Conservation (phyloP, 768 basidiomycete species). For the Russula vinacea region DNA sequence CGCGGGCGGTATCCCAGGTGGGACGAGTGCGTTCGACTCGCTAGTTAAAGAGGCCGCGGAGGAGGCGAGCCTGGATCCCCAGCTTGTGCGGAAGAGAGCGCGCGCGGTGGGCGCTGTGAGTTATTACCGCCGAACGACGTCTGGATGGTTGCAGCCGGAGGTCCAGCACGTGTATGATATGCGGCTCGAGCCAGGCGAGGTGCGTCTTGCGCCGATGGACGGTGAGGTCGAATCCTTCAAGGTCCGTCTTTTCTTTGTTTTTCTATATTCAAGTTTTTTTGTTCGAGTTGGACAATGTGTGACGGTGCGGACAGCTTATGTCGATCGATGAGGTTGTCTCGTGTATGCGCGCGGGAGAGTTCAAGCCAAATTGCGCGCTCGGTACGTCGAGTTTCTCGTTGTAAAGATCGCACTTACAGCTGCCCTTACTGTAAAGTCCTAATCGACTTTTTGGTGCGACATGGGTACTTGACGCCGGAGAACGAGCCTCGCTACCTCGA, state of each 20-base stretch:
- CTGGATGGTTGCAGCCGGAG: constrained; percentile 85
- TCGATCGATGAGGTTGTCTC: constrained; percentile 57
- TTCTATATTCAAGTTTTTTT: not conserved
- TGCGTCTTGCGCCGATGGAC: constrained; percentile 73
- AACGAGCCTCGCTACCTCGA: constrained; percentile 81
- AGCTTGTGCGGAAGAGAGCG: constrained; percentile 57
- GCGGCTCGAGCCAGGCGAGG: constrained; percentile 53
- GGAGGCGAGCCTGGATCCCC: constrained; percentile 77
- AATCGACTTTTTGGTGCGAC: constrained; percentile 84
- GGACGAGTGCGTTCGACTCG: constrained; percentile 65
- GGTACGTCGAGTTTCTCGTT: constrained; percentile 45
- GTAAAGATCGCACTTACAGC: not conserved
- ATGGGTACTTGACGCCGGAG: constrained; percentile 82
- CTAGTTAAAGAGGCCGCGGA: constrained; percentile 91
- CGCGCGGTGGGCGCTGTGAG: constrained; percentile 66
- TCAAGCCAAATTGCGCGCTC: constrained; percentile 91
- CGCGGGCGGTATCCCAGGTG: constrained; percentile 87
- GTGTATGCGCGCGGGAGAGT: constrained; percentile 65
- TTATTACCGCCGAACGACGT: constrained; percentile 70
- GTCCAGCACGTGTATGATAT: constrained; percentile 88
- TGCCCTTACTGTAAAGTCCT: constrained; percentile 61
- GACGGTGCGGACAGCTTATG: constrained; percentile 51
- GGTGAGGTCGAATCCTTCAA: constrained; percentile 95
- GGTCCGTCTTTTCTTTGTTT: constrained; percentile 42
- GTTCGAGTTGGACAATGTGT: not conserved